Base-by-base conservation (phyloP, 2,329 filamentous ascomycete genomes). In the Trichophyton verrucosum region DNA sequence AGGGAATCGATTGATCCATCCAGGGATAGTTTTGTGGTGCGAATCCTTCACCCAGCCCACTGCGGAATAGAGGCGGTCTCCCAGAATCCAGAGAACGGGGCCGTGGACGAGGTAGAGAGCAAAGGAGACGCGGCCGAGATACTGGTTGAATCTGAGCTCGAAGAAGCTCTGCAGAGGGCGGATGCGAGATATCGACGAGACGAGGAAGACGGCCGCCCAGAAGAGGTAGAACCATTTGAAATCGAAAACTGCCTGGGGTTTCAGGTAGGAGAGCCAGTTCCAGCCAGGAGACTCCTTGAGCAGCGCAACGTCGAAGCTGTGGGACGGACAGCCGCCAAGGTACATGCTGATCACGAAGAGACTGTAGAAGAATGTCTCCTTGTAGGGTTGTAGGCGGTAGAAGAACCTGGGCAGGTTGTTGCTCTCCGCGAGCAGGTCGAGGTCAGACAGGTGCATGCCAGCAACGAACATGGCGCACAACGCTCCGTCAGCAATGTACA, bases 401-500 rank as follows among this genome's bases (percentile, higher is more conserved):
- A 86, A 69, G 59, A 80, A 74, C 0, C 62, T 61, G 0, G 84
- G 84, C 3, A 86, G 76, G 44, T 81, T 75, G 42, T 77, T 75
- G 51, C 72, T 73, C 53, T 70, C 72, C 0, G 80, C 78, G 1
- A 85, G 76, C 3, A 82, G 66, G 65, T 87, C 84, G 33, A 87
- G 70, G 62, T 87, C 83, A 69, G 80, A 80, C 11, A 86, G 76
- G 2, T 86, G 70, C 80, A 86, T 83, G 22, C 85, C 85, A 0
- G 77, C 73, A 11, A 81, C 70, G 68, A 87, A 87, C 70, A 85
- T 76, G 15, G 83, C 77, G 64, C 80, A 81, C 67, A 82, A 83
- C 71, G 79, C 82, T 24, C 83, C 85, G 68, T 89, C 86, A 2
- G 79, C 79, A 58, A 88, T 79, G 69, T 86, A 87, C 68, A 88